Conservation (phyloP, 2,329 filamentous ascomycete species). For the Microcyclospora pomicola region DNA sequence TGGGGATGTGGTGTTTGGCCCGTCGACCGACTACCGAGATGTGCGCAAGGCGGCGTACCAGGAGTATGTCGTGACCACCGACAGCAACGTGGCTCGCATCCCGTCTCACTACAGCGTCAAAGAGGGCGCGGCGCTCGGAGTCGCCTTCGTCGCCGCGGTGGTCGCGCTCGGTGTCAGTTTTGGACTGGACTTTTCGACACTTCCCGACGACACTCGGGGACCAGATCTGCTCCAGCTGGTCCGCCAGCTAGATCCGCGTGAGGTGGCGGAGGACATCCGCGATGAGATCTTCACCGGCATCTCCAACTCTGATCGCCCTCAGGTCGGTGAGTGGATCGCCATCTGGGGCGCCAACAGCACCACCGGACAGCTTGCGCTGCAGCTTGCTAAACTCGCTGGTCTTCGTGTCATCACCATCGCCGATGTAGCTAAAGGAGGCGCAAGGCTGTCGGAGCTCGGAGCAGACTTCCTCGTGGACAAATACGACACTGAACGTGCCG, state of each 20-base stretch:
- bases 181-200: slow-evolving; percentile 48
- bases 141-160: slow-evolving; percentile 57
- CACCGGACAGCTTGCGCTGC: slow-evolving; percentile 51
- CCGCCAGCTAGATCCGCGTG: slow-evolving; percentile 30
- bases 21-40: slow-evolving; percentile 63
- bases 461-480: slow-evolving; percentile 58
- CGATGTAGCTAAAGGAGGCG: slow-evolving; percentile 53
- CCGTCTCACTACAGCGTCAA: slow-evolving; percentile 40
- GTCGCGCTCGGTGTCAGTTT: slow-evolving; percentile 56
- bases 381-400: slow-evolving; percentile 53
- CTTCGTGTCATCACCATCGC: slow-evolving; percentile 52
- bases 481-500: slow-evolving; percentile 49
- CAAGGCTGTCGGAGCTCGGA: slow-evolving; percentile 38
- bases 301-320: slow-evolving; percentile 37
- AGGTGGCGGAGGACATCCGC: slow-evolving; percentile 47
- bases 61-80: slow-evolving; percentile 50
- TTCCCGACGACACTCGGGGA: slow-evolving; percentile 30
- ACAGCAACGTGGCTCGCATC: slow-evolving; percentile 51
- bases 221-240: slow-evolving; percentile 46
- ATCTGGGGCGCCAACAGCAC: slow-evolving; percentile 68
- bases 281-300: slow-evolving; percentile 49
- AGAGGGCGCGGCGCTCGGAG: slow-evolving; percentile 50
- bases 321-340: slow-evolving; percentile 52
- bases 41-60: slow-evolving; percentile 59
- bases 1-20: slow-evolving; percentile 47